Evolutionary conservation across 2,329 filamentous ascomycete species (phyloP), one percentile per base, ranked within the genome.

Genomic region (Rasamsonia emersonii): DNA sequence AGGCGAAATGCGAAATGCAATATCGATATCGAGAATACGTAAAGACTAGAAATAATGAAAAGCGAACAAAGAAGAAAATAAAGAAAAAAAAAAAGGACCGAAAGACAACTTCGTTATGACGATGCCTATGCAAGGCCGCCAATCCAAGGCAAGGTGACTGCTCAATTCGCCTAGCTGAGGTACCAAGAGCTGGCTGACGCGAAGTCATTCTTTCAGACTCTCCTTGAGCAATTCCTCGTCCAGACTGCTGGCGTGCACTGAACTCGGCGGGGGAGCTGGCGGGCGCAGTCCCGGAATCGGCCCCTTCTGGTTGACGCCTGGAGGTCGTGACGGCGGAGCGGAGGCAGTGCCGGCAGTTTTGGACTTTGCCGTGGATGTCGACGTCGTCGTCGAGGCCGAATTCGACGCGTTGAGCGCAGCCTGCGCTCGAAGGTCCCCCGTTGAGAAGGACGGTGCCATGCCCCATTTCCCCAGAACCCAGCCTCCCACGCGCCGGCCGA

Each of bases 221-320:
- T 82, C 77, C 39, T 63, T 65, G 44, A 86, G 50, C 6, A 77
- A 73, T 24, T 74, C 69, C 20, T 67, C 64, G 48, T 83, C 76
- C 14, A 83, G 53, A 1, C 56, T 58, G 16, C 73, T 68, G 0
- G 79, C 64, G 10, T 71, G 68, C 8, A 82, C 71, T 37, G 74
- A 70, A 1, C 73, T 20, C 55, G 65, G 54, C 59, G 72, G 49
- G 56, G 73, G 56, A 2, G 24, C 21, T 18, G 32, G 15, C 59
- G 72, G 49, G 58, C 75, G 67, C 42, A 89, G 81, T 0, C 84
- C 83, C 0, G 81, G 75, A 25, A 91, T 79, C 0, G 75, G 69
- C 0, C 84, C 84, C 1, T 74, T 70, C 51, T 89, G 84, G 47
- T 91, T 91, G 50, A 91, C 85, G 0, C 84, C 84, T 1, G 82